Evolutionary conservation across 164 flowering plant genomes (phyloP).

Genomic region (Malania oleifera): DNA sequence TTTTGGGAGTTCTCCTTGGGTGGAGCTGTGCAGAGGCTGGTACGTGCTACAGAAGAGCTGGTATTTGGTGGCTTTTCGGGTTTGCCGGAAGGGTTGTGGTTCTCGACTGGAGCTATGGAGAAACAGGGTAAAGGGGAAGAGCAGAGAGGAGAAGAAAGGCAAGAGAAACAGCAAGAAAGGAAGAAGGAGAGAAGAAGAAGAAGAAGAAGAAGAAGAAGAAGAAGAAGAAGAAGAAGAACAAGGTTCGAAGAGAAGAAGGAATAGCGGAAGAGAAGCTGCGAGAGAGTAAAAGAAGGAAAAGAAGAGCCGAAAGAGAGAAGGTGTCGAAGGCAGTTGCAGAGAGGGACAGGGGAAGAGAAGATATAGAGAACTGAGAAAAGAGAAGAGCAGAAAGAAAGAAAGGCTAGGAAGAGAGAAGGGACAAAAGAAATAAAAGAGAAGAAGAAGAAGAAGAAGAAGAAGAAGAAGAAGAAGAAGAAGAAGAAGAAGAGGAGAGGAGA

Average conservation of each 20-base stretch:
- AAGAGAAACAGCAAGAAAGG: constrained; percentile 5
- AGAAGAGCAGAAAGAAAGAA: too few relatives aligned
- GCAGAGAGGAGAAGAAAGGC: background rate
- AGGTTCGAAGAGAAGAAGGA: too few relatives aligned
- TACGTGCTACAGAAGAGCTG: background rate
- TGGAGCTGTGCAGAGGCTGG: too few relatives aligned
- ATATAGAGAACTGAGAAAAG: background rate
- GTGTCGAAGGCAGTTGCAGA: background rate
- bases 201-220: background rate
- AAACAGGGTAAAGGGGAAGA: background rate
- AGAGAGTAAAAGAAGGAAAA: background rate
- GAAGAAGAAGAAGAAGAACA: background rate
- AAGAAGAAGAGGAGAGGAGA: background rate
- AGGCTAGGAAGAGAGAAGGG: too few relatives aligned
- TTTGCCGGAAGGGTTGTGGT: too few relatives aligned
- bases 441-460: background rate
- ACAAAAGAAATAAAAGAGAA: background rate
- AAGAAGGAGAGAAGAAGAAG: background rate
- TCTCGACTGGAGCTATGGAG: too few relatives aligned
- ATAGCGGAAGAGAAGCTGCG: too few relatives aligned
- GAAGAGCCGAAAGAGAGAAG: background rate
- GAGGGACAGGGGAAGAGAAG: background rate
- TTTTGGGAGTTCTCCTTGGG: too few relatives aligned
- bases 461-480: background rate
- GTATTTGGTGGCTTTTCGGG: too few relatives aligned